Evolutionary conservation across 305 asterid species (phyloP), one percentile per base, ranked within the genome.

Genomic region (Plantago lanceolata): DNA sequence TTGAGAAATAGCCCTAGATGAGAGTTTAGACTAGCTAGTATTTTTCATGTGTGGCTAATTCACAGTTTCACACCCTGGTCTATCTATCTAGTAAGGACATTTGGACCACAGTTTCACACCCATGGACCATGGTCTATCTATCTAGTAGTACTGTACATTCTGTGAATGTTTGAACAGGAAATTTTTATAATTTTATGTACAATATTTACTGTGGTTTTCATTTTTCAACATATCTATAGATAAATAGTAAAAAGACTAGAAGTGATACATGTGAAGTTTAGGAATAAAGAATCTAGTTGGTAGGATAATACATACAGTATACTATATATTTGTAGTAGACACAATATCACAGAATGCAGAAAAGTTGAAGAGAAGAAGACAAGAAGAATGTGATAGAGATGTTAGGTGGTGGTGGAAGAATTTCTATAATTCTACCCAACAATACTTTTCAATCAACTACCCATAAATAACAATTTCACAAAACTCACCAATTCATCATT

Each of bases 351-450:
- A 66, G 20, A 40, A 63, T 56, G 64, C 71, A 63, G 63, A 67
- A 55, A 68, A 50, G 54, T 62, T 51, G 24, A 56, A 67, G 71
- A 54, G 69, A 64, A 69, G 55, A 74, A 31, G 78, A 76, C 81
- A 76, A 79, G 76, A 51, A 50, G 65, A 17, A 61, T 64, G 45
- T 54, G 60, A 80, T 76, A 68, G 80, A 76, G 71, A 65, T 57
- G 73, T 70, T 72, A 65, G 83, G 77, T 75, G 68, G n/a, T n/a
- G 83, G 79, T 67, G 79, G 61, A 31, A 60, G 70, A 67, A 70
- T 63, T 73, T 71, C 55, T 71, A 57, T 61, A 58, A 57, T 68
- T 78, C 71, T 60, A 48, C 19, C 61, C 51, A 21, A 20, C 43
- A 61, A 24, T 20, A 45, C 11, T 45, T 61, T 44, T 45, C 19